Evolutionary conservation across 1,284 basidiomycete genomes (phyloP), one percentile per base, ranked within the genome.

Genomic region (Sparassis latifolia): DNA sequence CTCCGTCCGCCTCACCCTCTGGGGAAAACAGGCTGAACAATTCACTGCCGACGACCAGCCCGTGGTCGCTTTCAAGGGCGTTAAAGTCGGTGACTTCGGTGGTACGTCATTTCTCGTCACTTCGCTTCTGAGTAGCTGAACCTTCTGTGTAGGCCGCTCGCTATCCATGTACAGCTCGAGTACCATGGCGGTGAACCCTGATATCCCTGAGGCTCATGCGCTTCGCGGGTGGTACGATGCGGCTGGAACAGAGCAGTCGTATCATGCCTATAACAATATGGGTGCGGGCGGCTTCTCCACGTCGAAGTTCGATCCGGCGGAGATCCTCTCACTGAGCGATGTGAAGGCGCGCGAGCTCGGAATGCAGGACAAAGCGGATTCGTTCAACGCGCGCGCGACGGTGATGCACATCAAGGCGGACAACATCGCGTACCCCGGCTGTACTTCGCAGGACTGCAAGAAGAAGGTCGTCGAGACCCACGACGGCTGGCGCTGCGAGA

Each of bases 21-120:
- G 97, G 96, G 97, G 96, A 32, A 94, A 91, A 66, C 88, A 91
- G 65, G 97, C 96, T 1, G 94, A 98, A 65, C 79, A 79, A 44
- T 99, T 87, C 65, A 67, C 67, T 2, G 67, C 69, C 10, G 67
- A 72, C 3, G 76, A 81, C 40, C 75, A 80, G 49, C 82, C 90
- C 7, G 82, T 97, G 27, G 78, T 94, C 54, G 96, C 95, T 2
- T 93, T 97, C 79, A 97, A 97, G 72, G 90, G 92, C 28, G 92
- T 93, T 61, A 95, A 89, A 69, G 92, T 99, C 40, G 86, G 92
- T 40, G 96, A 98, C 60, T 99, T 92, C 66, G 89, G 89, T 61
- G 96, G 95, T 78, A 62, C 53, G 69, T 55, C 6, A 35, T 44
- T 45, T 12, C 44, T 20, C 20, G 20, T 20, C 20, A 20, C 20